Evolutionary conservation across 768 basidiomycete genomes (phyloP), one percentile per base, ranked within the genome.

Genomic region (Amylocystis lapponica): DNA sequence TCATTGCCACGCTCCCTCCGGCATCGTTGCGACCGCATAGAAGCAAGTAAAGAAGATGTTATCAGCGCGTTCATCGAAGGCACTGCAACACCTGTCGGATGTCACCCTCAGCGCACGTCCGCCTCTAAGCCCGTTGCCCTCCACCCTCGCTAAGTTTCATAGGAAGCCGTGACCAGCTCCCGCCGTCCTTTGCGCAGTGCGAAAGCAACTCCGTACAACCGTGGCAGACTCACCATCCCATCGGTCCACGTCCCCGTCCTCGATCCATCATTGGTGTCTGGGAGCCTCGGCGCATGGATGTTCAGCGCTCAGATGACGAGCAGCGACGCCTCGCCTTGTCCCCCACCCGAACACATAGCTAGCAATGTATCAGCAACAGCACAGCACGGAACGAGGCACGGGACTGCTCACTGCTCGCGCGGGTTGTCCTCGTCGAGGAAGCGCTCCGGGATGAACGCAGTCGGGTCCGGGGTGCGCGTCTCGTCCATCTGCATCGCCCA

Each of bases 381-480:
- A 44, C 23, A 9, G 36, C 13, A n/a, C 17, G 19, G 22, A 45
- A 4, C 31, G n/a, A 37, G 4, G 14, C 31, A 9, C 4, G 4
- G 11, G 12, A 22, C 13, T 16, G 4, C 25, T 8, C 27, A 35
- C 23, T 33, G 14, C 14, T 27, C 46, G 10, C n/a, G n/a, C 26
- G 30, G 30, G 17, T 27, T 23, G 5, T 30, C 32, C n/a, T 13
- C 12, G 3, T 41, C 41, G n/a, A 36, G 32, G 27, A 30, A 75
- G 11, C 73, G 62, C 16, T 66, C 65, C 5, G 73, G 75, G 1
- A 53, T 48, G 53, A 72, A 77, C 7, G 49, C 50, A 5, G 62
- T 51, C 4, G 75, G 71, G 34, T 72, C 52, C 2, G 60, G 47
- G 43, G 69, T 76, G 3, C 61, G 55, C 16, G 51, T 50, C 36